These are phyloP conservation scores for Chrysoporthe cubensis DNA, from an alignment of 2,329 filamentous ascomycete genomes.

Conservation along the genomic window DNA sequence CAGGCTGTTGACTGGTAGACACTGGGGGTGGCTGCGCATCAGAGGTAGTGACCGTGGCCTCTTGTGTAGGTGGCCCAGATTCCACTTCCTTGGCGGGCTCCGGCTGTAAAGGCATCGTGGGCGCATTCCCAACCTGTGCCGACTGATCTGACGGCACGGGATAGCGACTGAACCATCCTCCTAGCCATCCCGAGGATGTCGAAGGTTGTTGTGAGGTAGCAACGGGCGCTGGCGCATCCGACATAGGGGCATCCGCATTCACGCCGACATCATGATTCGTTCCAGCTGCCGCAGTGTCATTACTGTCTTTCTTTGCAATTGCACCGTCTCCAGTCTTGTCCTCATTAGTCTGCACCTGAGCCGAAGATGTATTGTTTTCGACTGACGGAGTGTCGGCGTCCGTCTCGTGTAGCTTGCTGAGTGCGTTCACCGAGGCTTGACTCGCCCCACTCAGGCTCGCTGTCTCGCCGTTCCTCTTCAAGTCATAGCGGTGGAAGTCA, in stretches of 20 bases:
- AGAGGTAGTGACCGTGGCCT: background rate
- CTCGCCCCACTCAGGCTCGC: conserved; percentile 38
- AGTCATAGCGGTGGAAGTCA: conserved; percentile 57
- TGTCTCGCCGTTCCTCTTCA: conserved; percentile 42
- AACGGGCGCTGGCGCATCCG: conserved; percentile 17
- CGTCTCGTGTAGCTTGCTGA: conserved; percentile 39
- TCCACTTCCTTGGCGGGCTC: conserved; percentile 23
- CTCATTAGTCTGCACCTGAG: background rate
- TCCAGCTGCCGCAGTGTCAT: background rate
- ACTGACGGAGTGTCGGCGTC: conserved; percentile 14
- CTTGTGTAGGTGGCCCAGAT: conserved; percentile 9
- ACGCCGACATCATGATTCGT: background rate
- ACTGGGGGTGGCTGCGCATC: conserved; percentile 28
- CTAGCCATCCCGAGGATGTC: conserved; percentile 56
- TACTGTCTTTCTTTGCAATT: background rate
- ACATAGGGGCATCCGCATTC: background rate
- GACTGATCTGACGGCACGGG: conserved; percentile 14
- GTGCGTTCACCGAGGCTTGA: conserved; percentile 36
- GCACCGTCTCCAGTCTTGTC: background rate
- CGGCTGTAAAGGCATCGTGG: conserved; percentile 25
- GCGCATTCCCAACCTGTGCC: conserved; percentile 29
- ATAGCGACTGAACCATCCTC: conserved; percentile 49
- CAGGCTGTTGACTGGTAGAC: conserved; percentile 17
- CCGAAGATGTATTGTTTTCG: conserved; percentile 3
- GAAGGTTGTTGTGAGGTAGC: conserved; percentile 29